Percentiles rank a stretch among this genome's conserved stretches.
These are phyloP conservation scores for Gnetum montanum DNA, from an alignment of 75 land plant species.

Conservation along the genomic window DNA sequence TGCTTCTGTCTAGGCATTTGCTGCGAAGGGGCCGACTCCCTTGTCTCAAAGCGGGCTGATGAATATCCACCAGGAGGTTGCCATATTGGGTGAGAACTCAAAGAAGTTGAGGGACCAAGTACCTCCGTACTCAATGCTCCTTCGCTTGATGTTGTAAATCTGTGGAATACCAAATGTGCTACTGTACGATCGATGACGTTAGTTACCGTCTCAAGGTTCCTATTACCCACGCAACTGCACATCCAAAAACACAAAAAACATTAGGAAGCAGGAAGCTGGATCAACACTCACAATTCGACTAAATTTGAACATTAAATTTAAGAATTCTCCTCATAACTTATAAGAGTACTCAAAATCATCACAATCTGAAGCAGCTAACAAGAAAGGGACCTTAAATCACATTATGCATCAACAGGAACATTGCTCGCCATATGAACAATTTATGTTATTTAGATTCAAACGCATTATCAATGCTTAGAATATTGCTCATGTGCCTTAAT, in stretches of 20 bases:
- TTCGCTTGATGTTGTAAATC: slow-evolving; percentile 16
- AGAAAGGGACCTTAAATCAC: too few relatives aligned
- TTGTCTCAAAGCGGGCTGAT: neutral
- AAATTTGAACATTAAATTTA: slow-evolving; percentile 10
- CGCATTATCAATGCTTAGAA: too few relatives aligned
- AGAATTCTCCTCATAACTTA: too few relatives aligned
- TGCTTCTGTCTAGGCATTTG: neutral
- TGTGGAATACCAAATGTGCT: slow-evolving; percentile 74
- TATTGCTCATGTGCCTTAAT: too few relatives aligned
- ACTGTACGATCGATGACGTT: slow-evolving; percentile 81
- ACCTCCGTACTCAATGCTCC: slow-evolving; percentile 3
- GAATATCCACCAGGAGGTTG: neutral
- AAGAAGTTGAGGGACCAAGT: neutral
- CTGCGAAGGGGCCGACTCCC: neutral
- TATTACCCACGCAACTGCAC: slow-evolving; percentile 24
- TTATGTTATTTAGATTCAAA: too few relatives aligned
- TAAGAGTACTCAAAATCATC: too few relatives aligned
- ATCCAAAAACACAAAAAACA: slow-evolving; percentile 1
- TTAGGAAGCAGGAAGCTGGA: neutral
- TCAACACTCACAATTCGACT: slow-evolving; percentile 6
- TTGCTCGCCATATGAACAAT: too few relatives aligned
- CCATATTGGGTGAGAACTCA: neutral
- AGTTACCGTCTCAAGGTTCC: slow-evolving; percentile 59
- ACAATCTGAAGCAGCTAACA: too few relatives aligned
- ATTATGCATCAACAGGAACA: too few relatives aligned